Evolutionary conservation across 2,329 filamentous ascomycete species (phyloP), one percentile per base, ranked within the genome.

Genomic region (Colletotrichum plurivorum): DNA sequence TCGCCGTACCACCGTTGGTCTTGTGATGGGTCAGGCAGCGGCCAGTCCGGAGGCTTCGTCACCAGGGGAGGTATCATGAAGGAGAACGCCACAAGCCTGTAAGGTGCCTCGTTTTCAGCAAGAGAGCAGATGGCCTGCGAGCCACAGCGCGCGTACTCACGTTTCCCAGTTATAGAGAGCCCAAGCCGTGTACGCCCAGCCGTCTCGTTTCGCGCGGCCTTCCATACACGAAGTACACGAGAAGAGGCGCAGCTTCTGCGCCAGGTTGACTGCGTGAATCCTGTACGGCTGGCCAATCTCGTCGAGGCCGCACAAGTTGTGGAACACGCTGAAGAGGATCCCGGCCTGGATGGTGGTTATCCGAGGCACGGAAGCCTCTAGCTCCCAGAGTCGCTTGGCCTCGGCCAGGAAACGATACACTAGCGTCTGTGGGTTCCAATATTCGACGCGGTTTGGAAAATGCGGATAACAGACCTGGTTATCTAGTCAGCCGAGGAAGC

Each of bases 331-430:
- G 7, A 83, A 75, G 2, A 82, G 60, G 0, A 78, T 73, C 0
- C 76, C 78, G 1, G 81, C 77, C 55, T 83, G 80, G 1, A 81
- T 73, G 0, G 79, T 82, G 0, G 80, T 80, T 7, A 84, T 68
- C 0, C 73, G 67, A 8, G 12, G 8, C 4, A 72, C 61, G 7
- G 65, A 68, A 43, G 74, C 68, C 54, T 82, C 78, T 0, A 81
- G 60, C 18, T 83, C 79, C 78, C 81, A 81, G 3, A 83, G 67
- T 2, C 80, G 76, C 36, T 77, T 79, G 0, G 80, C 80, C 71
- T 84, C 81, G 0, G 79, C 78, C 4, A 79, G 63, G 20, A 84
- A 83, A 2, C 76, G 75, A 31, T 82, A 83, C 0, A 67, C 52
- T 0, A 81, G 71, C 1, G 73, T 81, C 1, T 74, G 39, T 0